phyloP scores from a whole-genome alignment of 257 asterid species.

The Anisodus acutangulus region DNA sequence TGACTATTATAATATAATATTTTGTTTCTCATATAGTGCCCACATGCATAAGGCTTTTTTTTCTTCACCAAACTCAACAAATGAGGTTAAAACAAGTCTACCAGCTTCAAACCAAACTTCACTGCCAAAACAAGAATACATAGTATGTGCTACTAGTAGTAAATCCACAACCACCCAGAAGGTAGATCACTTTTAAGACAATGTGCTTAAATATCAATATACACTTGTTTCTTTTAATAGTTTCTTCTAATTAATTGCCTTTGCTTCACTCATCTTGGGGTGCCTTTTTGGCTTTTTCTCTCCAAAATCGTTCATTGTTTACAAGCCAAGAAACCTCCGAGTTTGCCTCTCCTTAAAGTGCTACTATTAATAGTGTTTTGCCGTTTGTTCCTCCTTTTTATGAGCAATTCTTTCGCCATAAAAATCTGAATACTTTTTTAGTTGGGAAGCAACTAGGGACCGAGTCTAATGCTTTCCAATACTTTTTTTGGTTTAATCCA shows the following conservation, averaged over 20 bases:
- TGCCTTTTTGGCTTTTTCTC: background rate
- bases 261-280: background rate
- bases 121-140: conserved; percentile 56
- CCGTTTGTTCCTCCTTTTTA: background rate
- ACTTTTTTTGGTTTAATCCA: no score
- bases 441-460: background rate
- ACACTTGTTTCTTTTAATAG: conserved; percentile 22
- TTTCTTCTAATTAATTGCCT: background rate
- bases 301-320: conserved; percentile 12
- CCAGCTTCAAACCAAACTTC: conserved; percentile 74
- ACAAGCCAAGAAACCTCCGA: conserved; percentile 20
- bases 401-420: background rate
- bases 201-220: conserved; percentile 33
- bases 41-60: background rate
- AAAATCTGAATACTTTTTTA: background rate
- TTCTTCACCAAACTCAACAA: conserved; percentile 60
- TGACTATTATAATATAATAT: background rate
- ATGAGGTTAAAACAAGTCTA: conserved; percentile 44
- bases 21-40: background rate
- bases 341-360: conserved; percentile 6
- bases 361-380: background rate
- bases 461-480: background rate
- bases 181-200: conserved; percentile 34
- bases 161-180: conserved; percentile 45
- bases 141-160: background rate